These are phyloP conservation scores for Neoscytalidium dimidiatum DNA, from an alignment of 2,329 filamentous ascomycete genomes.

Conservation along the genomic window DNA sequence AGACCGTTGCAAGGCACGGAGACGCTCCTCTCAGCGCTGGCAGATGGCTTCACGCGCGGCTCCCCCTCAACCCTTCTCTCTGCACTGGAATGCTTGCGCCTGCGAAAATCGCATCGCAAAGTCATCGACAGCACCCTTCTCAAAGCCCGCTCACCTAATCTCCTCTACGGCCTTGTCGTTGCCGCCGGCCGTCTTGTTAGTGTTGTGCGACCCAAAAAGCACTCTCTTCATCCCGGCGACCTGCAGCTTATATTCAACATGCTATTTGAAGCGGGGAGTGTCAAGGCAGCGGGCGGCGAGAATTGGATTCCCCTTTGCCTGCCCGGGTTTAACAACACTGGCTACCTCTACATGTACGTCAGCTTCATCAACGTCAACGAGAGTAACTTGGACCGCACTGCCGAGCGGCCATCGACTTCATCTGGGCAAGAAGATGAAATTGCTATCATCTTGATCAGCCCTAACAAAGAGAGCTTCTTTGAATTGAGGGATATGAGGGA, in stretches of 20 bases:
- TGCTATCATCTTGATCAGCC: slow-evolving; percentile 89
- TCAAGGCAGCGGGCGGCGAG: slow-evolving; percentile 90
- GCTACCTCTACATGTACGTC: slow-evolving; percentile 98
- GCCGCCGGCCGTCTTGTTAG: slow-evolving; percentile 91
- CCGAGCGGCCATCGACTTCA: slow-evolving; percentile 40
- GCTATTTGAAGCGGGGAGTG: slow-evolving; percentile 92
- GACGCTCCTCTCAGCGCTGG: slow-evolving; percentile 82
- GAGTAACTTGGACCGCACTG: slow-evolving; percentile 45
- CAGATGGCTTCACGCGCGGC: slow-evolving; percentile 91
- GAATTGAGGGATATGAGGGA: slow-evolving; percentile 74
- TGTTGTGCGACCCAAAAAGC: slow-evolving; percentile 89
- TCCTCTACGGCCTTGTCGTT: slow-evolving; percentile 92
- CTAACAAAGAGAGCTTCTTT: slow-evolving; percentile 92
- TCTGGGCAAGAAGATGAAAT: slow-evolving; percentile 64
- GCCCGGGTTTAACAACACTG: slow-evolving; percentile 94
- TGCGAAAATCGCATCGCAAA: slow-evolving; percentile 84
- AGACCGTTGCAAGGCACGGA: slow-evolving; percentile 91
- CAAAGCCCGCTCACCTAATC: slow-evolving; percentile 71
- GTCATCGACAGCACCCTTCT: slow-evolving; percentile 85
- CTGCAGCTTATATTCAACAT: slow-evolving; percentile 98
- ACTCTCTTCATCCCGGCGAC: slow-evolving; percentile 93
- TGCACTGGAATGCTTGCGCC: slow-evolving; percentile 87
- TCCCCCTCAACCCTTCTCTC: slow-evolving; percentile 87
- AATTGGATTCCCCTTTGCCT: slow-evolving; percentile 97
- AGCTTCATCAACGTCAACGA: slow-evolving; percentile 77